Conservation (phyloP, 192 early-diverging fungal species). For the Glomus cerebriforme region DNA sequence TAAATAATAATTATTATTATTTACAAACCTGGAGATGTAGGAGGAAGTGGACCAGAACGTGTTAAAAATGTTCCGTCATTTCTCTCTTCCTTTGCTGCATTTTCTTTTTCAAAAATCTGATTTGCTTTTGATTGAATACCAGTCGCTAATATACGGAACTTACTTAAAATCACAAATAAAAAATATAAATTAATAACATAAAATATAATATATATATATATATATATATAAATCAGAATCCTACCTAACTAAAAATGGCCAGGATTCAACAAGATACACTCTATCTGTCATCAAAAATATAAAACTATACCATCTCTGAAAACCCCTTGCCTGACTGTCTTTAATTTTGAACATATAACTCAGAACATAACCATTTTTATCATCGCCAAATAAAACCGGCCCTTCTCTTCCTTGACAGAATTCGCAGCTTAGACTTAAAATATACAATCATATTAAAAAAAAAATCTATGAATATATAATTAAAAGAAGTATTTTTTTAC, state of each 20-base stretch:
- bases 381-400: conserved; percentile 70
- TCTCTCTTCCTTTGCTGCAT: conserved; percentile 36
- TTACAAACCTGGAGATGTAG: conserved; percentile 43
- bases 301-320: conserved; percentile 60
- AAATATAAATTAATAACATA: not conserved
- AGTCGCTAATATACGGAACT: conserved; percentile 56
- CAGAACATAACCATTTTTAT: conserved; percentile 67
- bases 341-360: conserved; percentile 71
- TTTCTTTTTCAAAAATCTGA: conserved; percentile 47
- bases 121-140: conserved; percentile 51
- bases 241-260: conserved; percentile 69
- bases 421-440: conserved; percentile 59
- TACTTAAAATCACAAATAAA: conserved; percentile 38
- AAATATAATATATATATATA: conserved; percentile 6
- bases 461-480: not conserved
- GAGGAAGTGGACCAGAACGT: conserved; percentile 38
- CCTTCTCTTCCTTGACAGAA: conserved; percentile 67
- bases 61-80: conserved; percentile 23
- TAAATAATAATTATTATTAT: not conserved
- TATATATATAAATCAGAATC: not conserved
- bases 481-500: not conserved
- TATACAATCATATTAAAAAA: not conserved
- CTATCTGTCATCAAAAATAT: conserved; percentile 67
- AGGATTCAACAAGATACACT: conserved; percentile 64
- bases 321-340: conserved; percentile 67